phyloP scores from a whole-genome alignment of 257 asterid species.

The Ehretia macrophylla region DNA sequence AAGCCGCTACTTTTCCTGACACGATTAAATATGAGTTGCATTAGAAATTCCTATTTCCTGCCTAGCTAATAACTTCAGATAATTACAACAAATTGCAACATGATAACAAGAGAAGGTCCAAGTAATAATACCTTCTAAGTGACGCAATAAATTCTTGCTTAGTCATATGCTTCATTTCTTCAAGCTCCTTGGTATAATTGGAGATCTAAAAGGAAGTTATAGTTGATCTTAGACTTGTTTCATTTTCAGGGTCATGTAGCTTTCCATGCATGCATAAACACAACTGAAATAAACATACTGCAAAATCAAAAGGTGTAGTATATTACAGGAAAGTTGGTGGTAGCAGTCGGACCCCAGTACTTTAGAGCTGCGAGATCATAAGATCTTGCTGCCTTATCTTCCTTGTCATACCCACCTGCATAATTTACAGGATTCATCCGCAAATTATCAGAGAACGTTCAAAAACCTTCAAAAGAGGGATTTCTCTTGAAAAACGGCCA shows the following conservation, averaged over 20 bases:
- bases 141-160: conserved; percentile 93
- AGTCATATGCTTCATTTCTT: conserved; percentile 75
- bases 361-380: conserved; percentile 92
- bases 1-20: conserved; percentile 88
- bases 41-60: background rate
- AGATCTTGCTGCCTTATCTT: conserved; percentile 87
- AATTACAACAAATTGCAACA: background rate
- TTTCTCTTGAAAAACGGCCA: no score
- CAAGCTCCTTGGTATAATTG: conserved; percentile 62
- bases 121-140: conserved; percentile 55
- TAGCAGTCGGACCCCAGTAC: conserved; percentile 93
- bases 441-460: background rate
- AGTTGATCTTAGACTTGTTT: conserved; percentile 2
- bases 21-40: background rate
- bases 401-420: conserved; percentile 91
- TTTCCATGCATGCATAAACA: conserved; percentile 9
- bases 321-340: conserved; percentile 80
- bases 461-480: no score
- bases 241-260: background rate
- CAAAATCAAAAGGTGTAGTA: background rate
- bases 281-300: background rate
- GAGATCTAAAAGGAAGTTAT: conserved; percentile 39
- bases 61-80: background rate
- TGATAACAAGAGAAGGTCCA: background rate
- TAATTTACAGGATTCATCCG: conserved; percentile 9